phyloP scores from a whole-genome alignment of 495 filamentous ascomycete genomes.

The Ramalina intermedia region DNA sequence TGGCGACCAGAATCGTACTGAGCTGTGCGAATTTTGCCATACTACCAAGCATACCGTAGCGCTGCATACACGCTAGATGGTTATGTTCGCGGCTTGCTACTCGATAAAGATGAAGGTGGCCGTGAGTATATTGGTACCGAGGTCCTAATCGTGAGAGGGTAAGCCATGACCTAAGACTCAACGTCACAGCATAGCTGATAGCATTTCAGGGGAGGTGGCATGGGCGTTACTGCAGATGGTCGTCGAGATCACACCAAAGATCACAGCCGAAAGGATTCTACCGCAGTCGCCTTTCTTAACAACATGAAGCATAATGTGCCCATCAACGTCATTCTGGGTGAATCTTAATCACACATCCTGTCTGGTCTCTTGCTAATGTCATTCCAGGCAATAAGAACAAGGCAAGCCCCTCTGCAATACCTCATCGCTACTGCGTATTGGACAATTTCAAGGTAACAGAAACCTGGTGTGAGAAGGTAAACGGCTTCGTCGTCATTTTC shows the following conservation, averaged over 20 bases:
- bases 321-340: constrained; percentile 47
- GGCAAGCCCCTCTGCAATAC: constrained; percentile 36
- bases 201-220: constrained; percentile 37
- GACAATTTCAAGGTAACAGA: constrained; percentile 60
- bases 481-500: constrained; percentile 32
- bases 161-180: constrained; percentile 17
- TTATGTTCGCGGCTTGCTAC: constrained; percentile 41
- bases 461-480: constrained; percentile 52
- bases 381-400: constrained; percentile 36
- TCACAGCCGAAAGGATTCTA: constrained; percentile 22
- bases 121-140: constrained; percentile 48
- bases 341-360: constrained; percentile 2
- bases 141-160: constrained; percentile 54
- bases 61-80: constrained; percentile 36
- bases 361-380: neutral
- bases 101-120: constrained; percentile 40
- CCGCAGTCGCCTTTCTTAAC: constrained; percentile 23
- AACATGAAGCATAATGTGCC: constrained; percentile 25
- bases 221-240: constrained; percentile 23
- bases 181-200: neutral
- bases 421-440: constrained; percentile 54
- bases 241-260: constrained; percentile 29
- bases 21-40: constrained; percentile 54
- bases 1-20: constrained; percentile 31
- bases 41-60: constrained; percentile 49